These are phyloP conservation scores for Globisporangium abappressorium DNA, from an alignment of 352 stramenopile species.

Conservation along the genomic window DNA sequence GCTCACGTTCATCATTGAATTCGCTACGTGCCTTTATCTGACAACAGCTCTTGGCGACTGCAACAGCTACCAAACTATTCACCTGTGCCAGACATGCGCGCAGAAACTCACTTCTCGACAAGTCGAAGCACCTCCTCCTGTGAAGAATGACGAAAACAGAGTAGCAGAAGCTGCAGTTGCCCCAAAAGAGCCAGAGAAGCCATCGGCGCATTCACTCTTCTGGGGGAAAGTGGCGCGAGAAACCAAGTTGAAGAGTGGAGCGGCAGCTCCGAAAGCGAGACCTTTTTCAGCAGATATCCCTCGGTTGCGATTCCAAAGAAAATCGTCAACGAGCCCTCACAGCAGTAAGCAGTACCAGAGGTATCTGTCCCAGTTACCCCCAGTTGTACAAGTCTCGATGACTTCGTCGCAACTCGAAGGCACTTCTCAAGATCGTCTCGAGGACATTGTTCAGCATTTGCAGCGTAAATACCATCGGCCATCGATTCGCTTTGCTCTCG, in stretches of 20 bases:
- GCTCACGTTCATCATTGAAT: background rate
- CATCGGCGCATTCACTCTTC: conserved; percentile 36
- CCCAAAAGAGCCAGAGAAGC: conserved; percentile 20
- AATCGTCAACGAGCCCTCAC: conserved; percentile 26
- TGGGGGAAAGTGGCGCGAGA: conserved; percentile 33
- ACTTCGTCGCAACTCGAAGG: conserved; percentile 11
- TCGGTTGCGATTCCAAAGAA: conserved; percentile 32
- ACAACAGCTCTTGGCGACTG: background rate
- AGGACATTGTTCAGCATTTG: conserved; percentile 39
- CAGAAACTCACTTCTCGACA: conserved; percentile 26
- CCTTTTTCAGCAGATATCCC: conserved; percentile 16
- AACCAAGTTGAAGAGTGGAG: background rate
- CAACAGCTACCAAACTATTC: conserved; percentile 41
- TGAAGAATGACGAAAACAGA: conserved; percentile 4
- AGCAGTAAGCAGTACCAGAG: conserved; percentile 30
- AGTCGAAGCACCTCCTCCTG: background rate
- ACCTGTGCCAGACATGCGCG: conserved; percentile 38
- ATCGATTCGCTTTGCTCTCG: conserved; percentile 51
- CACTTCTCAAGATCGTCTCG: conserved; percentile 26
- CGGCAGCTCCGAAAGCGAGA: conserved; percentile 20
- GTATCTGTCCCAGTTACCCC: conserved; percentile 29
- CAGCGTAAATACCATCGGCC: conserved; percentile 36
- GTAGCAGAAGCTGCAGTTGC: background rate
- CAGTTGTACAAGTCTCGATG: conserved; percentile 17
- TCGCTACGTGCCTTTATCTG: background rate